Evolutionary conservation across 495 filamentous ascomycete genomes (phyloP).

Genomic region (Trichoderma reesei): DNA sequence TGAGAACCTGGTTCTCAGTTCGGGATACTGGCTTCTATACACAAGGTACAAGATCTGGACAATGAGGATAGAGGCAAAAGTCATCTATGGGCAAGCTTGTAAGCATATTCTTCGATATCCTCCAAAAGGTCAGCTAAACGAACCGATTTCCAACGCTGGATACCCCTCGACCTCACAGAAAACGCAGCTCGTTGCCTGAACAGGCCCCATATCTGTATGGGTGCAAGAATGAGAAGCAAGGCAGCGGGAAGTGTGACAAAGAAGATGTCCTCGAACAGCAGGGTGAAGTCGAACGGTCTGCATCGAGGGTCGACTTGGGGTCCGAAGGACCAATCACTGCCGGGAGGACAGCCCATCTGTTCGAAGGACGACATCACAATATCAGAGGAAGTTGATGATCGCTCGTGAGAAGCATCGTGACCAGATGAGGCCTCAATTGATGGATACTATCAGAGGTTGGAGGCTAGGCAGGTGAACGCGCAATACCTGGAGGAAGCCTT

Average conservation of each 20-base stretch:
- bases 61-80: background rate
- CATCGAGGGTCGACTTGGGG: constrained; percentile 21
- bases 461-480: too few relatives aligned
- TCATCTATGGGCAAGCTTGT: background rate
- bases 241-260: constrained; percentile 22
- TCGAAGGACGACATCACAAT: background rate
- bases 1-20: background rate
- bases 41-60: background rate
- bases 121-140: background rate
- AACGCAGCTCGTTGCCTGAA: background rate
- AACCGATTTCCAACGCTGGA: constrained; percentile 1
- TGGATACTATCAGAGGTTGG: too few relatives aligned
- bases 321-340: constrained; percentile 16
- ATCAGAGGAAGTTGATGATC: background rate
- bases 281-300: constrained; percentile 29
- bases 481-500: too few relatives aligned
- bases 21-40: background rate
- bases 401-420: too few relatives aligned
- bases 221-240: constrained; percentile 20
- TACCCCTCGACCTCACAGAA: background rate
- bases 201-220: background rate
- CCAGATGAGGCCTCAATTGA: too few relatives aligned
- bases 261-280: constrained; percentile 28
- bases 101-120: background rate
- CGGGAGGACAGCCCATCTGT: background rate